A percentile compares a stretch with the other conserved stretches of the same genome.
Conservation (phyloP, 1,139 yeast genomes). For the Debaryomyces udenii region DNA sequence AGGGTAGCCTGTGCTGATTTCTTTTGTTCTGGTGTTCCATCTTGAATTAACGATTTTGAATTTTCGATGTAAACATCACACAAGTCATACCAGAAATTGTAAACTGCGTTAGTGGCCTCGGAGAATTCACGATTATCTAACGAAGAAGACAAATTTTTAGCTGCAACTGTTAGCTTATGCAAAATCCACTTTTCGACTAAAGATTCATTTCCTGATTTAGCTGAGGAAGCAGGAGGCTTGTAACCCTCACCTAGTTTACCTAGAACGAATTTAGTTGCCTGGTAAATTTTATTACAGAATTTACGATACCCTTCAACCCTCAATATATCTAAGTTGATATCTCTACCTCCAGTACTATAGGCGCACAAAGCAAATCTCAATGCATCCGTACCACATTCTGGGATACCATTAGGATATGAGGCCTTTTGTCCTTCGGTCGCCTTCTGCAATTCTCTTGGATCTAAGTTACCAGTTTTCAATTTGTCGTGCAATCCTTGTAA, state of each 20-base stretch:
- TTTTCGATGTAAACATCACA: slow-evolving; percentile 98
- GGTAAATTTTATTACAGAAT: slow-evolving; percentile 98
- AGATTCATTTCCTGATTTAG: slow-evolving; percentile 77
- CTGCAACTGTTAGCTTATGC: slow-evolving; percentile 76
- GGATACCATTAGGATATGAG: slow-evolving; percentile 95
- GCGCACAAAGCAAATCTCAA: slow-evolving; percentile 97
- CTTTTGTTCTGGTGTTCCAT: slow-evolving; percentile 83
- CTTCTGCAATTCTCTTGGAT: slow-evolving; percentile 82
- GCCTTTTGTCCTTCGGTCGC: slow-evolving; percentile 88
- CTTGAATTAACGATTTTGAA: slow-evolving; percentile 88
- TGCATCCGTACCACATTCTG: slow-evolving; percentile 99
- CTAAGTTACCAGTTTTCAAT: slow-evolving; percentile 80
- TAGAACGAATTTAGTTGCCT: slow-evolving; percentile 95
- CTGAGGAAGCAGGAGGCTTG: slow-evolving; percentile 67
- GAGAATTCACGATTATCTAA: slow-evolving; percentile 87
- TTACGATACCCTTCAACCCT: slow-evolving; percentile 99
- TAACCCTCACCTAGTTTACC: slow-evolving; percentile 91
- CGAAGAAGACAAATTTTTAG: slow-evolving; percentile 64
- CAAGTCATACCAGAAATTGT: slow-evolving; percentile 94
- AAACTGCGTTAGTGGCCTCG: slow-evolving; percentile 82
- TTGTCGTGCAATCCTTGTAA: slow-evolving; percentile 80
- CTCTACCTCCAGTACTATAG: slow-evolving; percentile 98
- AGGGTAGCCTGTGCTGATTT: slow-evolving; percentile 91
- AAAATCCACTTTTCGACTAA: slow-evolving; percentile 97
- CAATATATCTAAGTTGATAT: slow-evolving; percentile 90